Conservation (phyloP, 2,329 filamentous ascomycete species). For the Fusarium fujikuroi region DNA sequence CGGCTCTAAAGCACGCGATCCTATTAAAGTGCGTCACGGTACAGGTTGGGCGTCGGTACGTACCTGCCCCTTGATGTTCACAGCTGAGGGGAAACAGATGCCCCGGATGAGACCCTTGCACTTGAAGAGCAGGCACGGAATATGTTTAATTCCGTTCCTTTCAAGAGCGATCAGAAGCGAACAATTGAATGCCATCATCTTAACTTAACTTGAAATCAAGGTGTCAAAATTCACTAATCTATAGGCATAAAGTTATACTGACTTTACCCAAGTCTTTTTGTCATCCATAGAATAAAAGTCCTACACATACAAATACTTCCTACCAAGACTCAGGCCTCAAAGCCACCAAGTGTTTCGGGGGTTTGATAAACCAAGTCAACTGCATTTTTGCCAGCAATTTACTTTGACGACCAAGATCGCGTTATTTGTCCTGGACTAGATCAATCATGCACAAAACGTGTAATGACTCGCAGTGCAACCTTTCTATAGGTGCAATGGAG, state of each 20-base stretch:
- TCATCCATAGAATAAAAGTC: neutral
- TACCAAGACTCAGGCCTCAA: neutral
- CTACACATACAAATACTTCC: neutral
- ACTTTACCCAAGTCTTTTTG: neutral
- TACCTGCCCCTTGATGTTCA: conserved; percentile 21
- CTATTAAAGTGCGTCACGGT: conserved; percentile 33
- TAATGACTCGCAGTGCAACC: neutral
- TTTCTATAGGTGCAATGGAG: neutral
- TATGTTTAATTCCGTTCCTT: neutral
- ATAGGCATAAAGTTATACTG: neutral
- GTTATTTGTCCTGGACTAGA: neutral
- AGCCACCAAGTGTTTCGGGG: neutral
- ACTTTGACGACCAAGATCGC: neutral
- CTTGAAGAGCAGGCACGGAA: neutral
- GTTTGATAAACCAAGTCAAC: neutral
- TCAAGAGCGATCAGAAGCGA: neutral
- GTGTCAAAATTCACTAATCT: neutral
- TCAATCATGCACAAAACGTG: neutral
- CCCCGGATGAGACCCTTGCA: neutral
- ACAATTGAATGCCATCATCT: neutral
- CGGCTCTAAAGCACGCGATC: conserved; percentile 29
- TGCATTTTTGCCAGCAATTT: neutral
- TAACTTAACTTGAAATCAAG: neutral
- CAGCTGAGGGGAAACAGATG: conserved; percentile 6
- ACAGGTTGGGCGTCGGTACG: conserved; percentile 18